Base-by-base conservation (phyloP, 176 grass and related monocot genomes). In the Canna indica region DNA sequence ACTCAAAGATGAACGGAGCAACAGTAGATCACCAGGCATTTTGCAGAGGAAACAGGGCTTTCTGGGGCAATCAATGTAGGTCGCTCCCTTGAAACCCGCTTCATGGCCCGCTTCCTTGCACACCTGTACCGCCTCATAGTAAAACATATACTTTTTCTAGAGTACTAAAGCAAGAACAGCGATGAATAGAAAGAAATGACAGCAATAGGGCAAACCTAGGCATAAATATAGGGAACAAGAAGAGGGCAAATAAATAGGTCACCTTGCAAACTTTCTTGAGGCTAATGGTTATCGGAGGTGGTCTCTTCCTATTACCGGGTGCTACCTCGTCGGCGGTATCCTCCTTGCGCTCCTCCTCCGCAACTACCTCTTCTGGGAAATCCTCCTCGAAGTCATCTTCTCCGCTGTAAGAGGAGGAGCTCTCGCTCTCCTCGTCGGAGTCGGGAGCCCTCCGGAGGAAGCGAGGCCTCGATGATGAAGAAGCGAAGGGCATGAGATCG, bases 11-110 rank as follows among this genome's bases (percentile, higher is more conserved):
- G 36, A 17, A 5, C 5, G 36, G 29, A 50, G 42, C 3, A 32
- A 57, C 38, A 50, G 69, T 10, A 71, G 68, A 17, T 20, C 53
- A 96, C 93, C 93, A 77, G 93, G 88, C 79, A n/a, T 91, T 85
- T 96, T 96, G 78, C 93, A 96, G 16, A 96, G 82, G 76, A 87
- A 96, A 77, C 93, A 96, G 48, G 88, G 93, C 80, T 96, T 96
- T 86, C 78, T 91, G 63, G 93, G 93, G 75, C 93, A 96, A 16
- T 96, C 86, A 9, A 96, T 80, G 60, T 96, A 96, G 45, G 88
- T 75, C 1, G 86, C 84, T 1, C 88, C 88, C 79, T 77, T 87
- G 56, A 97, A 97, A 77, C 93, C 93, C 7, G 93, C 93, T 85
- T 97, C 71, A 25, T 97, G 93, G 17, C 93, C 93, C 20, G 71